Percentiles rank a stretch among this genome's conserved stretches.
These are phyloP conservation scores for Suillus weaverae DNA, from an alignment of 768 basidiomycete species.

Conservation along the genomic window DNA sequence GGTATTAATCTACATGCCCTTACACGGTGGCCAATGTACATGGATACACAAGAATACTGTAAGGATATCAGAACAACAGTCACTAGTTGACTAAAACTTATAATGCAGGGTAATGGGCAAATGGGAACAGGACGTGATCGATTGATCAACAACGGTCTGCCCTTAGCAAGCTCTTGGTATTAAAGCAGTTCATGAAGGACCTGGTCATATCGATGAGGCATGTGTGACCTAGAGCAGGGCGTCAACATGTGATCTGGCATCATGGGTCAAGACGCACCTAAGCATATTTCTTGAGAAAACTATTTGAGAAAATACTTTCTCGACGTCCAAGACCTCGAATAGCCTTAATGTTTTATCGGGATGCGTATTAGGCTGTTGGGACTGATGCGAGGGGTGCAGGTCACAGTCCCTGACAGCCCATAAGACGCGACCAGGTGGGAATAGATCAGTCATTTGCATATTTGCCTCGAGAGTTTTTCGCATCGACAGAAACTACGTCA, in stretches of 20 bases:
- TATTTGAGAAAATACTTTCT: slow-evolving; percentile 77
- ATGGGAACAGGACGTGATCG: background rate
- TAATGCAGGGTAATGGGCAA: background rate
- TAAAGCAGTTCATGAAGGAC: slow-evolving; percentile 69
- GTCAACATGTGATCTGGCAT: background rate
- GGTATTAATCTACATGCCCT: background rate
- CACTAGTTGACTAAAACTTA: background rate
- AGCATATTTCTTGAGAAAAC: slow-evolving; percentile 84
- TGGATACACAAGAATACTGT: background rate
- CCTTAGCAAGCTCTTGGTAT: slow-evolving; percentile 9
- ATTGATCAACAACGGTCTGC: no score
- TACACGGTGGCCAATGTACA: background rate
- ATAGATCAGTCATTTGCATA: slow-evolving; percentile 72
- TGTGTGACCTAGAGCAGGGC: slow-evolving; percentile 52
- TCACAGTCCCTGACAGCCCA: slow-evolving; percentile 80
- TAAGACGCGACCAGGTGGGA: slow-evolving; percentile 74
- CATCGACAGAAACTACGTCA: slow-evolving; percentile 66
- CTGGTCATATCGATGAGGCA: slow-evolving; percentile 80
- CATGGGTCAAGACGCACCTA: slow-evolving; percentile 44
- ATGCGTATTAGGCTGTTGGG: slow-evolving; percentile 2
- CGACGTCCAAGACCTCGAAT: slow-evolving; percentile 76
- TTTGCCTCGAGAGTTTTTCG: slow-evolving; percentile 85
- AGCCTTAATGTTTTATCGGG: slow-evolving; percentile 42
- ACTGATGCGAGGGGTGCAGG: slow-evolving; percentile 57
- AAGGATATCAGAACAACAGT: background rate